Percentiles rank a stretch among this genome's conserved stretches.
phyloP scores from a whole-genome alignment of 441 rosid species.

The Arabidopsis hybrid region DNA sequence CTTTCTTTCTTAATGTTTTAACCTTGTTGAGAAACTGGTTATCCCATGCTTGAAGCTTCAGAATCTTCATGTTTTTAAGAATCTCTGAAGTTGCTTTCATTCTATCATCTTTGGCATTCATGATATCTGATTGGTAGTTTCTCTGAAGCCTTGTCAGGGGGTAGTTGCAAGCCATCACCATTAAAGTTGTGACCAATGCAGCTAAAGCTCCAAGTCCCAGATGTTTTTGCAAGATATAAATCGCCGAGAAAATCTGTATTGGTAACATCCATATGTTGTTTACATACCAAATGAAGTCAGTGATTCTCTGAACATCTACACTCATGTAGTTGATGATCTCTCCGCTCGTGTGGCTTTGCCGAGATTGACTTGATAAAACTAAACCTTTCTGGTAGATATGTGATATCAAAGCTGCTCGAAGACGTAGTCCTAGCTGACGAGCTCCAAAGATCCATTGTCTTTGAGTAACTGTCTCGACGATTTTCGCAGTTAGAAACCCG shows the following conservation, averaged over 20 bases:
- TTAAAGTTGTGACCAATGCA: slow-evolving; percentile 75
- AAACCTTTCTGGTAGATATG: slow-evolving; percentile 89
- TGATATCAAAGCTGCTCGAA: slow-evolving; percentile 83
- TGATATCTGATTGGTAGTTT: slow-evolving; percentile 78
- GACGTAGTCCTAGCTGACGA: slow-evolving; percentile 86
- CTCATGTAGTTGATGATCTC: slow-evolving; percentile 98
- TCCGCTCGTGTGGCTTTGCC: slow-evolving; percentile 91
- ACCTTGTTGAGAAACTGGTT: slow-evolving; percentile 67
- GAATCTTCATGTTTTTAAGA: slow-evolving; percentile 88
- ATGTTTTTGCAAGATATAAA: slow-evolving; percentile 68
- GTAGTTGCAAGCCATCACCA: slow-evolving; percentile 82
- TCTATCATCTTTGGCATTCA: slow-evolving; percentile 89
- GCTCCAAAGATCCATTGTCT: slow-evolving; percentile 99
- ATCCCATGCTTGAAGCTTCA: slow-evolving; percentile 98
- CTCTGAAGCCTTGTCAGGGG: slow-evolving; percentile 81
- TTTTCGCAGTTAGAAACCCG: slow-evolving; percentile 82
- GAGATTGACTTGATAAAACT: slow-evolving; percentile 73
- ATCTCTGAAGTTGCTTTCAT: slow-evolving; percentile 93
- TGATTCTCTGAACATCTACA: slow-evolving; percentile 86
- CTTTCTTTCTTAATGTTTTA: slow-evolving; percentile 65
- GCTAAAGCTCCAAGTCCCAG: slow-evolving; percentile 81
- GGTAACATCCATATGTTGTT: slow-evolving; percentile 89
- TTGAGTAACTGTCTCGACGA: slow-evolving; percentile 85
- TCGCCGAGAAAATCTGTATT: slow-evolving; percentile 82
- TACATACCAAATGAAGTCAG: slow-evolving; percentile 84